Evolutionary conservation across 352 stramenopile genomes (phyloP).

Genomic region (Globisporangium canariense): DNA sequence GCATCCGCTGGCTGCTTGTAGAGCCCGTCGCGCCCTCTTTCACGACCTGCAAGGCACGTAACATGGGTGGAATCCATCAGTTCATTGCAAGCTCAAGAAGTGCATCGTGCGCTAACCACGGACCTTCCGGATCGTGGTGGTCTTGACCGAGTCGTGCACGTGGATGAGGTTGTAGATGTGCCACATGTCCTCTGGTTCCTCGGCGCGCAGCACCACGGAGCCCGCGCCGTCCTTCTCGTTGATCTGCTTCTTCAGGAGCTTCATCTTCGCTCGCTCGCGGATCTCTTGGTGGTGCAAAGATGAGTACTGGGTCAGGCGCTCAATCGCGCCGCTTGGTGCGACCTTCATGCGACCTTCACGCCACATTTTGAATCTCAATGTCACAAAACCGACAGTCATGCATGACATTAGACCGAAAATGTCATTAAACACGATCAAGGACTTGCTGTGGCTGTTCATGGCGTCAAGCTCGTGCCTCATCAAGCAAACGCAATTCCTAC

Average conservation of each 20-base stretch:
- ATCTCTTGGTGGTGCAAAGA: background rate
- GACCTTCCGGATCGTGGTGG: constrained; percentile 97
- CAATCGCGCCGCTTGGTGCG: background rate
- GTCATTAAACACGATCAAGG: no score
- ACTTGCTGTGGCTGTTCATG: background rate
- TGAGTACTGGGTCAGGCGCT: background rate
- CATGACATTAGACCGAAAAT: no score
- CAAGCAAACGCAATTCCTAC: background rate
- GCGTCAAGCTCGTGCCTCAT: no score
- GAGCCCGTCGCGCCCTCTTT: constrained; percentile 95
- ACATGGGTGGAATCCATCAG: no score
- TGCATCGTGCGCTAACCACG: background rate
- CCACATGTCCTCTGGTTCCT: constrained; percentile 98
- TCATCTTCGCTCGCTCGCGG: constrained; percentile 51
- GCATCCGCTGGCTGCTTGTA: constrained; percentile 93
- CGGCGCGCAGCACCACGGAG: constrained; percentile 89
- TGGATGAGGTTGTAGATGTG: constrained; percentile 98
- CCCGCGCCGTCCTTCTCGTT: constrained; percentile 94
- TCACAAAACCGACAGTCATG: no score
- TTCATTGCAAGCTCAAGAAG: background rate
- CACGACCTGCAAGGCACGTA: constrained; percentile 64
- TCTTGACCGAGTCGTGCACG: constrained; percentile 92
- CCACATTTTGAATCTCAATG: background rate
- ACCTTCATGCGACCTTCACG: background rate
- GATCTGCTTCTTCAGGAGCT: constrained; percentile 91